A percentile compares a stretch with the other conserved stretches of the same genome.
phyloP scores from a whole-genome alignment of 257 asterid species.

The Craterostigma plantagineum region DNA sequence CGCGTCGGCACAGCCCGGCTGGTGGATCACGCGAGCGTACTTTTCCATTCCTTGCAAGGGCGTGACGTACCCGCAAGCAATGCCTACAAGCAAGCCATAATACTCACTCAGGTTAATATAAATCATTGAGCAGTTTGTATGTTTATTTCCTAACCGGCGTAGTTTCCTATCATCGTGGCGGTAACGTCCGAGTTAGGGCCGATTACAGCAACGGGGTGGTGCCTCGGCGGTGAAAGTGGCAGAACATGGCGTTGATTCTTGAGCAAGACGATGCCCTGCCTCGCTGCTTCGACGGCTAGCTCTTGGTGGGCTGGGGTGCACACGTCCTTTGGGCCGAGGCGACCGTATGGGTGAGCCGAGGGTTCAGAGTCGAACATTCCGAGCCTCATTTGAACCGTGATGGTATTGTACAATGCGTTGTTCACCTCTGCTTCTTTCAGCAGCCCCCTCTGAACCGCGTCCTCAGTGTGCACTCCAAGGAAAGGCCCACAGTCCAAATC shows the following conservation, averaged over 20 bases:
- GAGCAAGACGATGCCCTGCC: constrained; percentile 63
- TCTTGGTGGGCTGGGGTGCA: constrained; percentile 53
- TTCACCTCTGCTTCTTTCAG: constrained; percentile 37
- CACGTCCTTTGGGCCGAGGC: constrained; percentile 50
- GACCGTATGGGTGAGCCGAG: constrained; percentile 30
- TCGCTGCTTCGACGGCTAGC: constrained; percentile 65
- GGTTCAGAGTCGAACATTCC: constrained; percentile 85
- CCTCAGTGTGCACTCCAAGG: constrained; percentile 37
- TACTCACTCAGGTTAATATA: too few species aligned
- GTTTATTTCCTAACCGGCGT: constrained; percentile 29
- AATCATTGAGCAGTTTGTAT: not conserved
- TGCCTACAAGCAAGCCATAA: constrained; percentile 13
- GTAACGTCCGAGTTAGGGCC: constrained; percentile 72
- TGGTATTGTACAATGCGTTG: constrained; percentile 34
- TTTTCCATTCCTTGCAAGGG: constrained; percentile 49
- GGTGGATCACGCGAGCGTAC: constrained; percentile 34
- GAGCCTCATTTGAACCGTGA: constrained; percentile 56
- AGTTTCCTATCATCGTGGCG: constrained; percentile 64
- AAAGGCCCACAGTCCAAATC: constrained; percentile 80
- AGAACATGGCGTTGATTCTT: constrained; percentile 42
- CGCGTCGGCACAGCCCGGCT: constrained; percentile 46
- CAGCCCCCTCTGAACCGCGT: constrained; percentile 40
- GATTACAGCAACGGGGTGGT: constrained; percentile 45
- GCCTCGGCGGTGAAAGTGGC: constrained; percentile 40
- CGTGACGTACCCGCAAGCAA: constrained; percentile 60